Evolutionary conservation across 73 alveolate species (phyloP).

Genomic region (Symbiodinium natans): DNA sequence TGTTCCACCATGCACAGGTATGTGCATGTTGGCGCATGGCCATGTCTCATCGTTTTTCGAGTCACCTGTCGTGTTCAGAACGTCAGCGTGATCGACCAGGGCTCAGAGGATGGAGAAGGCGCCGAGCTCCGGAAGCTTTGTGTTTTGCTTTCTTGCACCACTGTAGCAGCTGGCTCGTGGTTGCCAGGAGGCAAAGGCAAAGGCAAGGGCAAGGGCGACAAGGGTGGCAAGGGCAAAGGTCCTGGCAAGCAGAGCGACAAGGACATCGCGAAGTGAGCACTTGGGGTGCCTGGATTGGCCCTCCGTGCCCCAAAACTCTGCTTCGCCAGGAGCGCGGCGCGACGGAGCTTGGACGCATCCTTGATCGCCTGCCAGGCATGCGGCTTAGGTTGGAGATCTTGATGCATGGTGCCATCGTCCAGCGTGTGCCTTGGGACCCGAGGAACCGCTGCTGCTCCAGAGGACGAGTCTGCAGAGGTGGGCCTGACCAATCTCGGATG

Average conservation of each 20-base stretch:
- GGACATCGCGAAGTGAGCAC: too few species aligned
- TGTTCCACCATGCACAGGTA: too few species aligned
- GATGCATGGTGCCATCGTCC: too few species aligned
- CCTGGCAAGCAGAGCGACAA: neutral
- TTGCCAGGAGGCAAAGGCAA: neutral
- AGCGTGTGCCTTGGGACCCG: neutral
- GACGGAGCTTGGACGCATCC: constrained; percentile 11
- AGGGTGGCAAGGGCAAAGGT: neutral
- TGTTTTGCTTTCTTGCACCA: too few species aligned
- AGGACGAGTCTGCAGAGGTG: neutral
- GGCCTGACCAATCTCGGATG: neutral
- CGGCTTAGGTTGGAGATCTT: neutral
- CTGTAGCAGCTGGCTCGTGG: too few species aligned
- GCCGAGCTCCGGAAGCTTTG: neutral
- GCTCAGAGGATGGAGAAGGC: neutral
- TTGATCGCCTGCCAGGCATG: constrained; percentile 34
- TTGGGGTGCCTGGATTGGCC: too few species aligned
- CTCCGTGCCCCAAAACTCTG: too few species aligned
- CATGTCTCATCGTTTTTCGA: too few species aligned
- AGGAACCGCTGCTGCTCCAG: neutral
- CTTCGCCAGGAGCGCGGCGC: constrained; percentile 30
- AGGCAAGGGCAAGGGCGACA: neutral
- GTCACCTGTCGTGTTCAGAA: neutral
- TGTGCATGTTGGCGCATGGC: too few species aligned
- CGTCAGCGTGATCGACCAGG: neutral